Evolutionary conservation across 148 eudicot species (phyloP).

Genomic region (Fagopyrum homotropicum): DNA sequence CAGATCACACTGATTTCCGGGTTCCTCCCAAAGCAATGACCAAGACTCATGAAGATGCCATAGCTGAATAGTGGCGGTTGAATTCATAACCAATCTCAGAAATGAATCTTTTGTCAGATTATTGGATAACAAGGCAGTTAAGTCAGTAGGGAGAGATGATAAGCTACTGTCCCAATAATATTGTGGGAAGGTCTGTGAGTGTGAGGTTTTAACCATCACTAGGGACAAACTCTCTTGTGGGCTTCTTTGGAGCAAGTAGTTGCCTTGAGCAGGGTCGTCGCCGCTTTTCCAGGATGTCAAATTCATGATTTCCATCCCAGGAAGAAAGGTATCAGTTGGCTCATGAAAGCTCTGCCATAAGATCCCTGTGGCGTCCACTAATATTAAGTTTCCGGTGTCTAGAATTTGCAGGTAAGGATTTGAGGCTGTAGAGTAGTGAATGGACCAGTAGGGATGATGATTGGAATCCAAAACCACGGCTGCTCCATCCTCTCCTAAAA

Average conservation of each 20-base stretch:
- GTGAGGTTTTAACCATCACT: background rate
- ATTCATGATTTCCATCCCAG: background rate
- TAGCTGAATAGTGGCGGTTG: background rate
- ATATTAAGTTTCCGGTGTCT: background rate
- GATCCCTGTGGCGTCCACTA: background rate
- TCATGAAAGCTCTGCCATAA: background rate
- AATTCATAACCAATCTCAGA: background rate
- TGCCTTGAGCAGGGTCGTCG: background rate
- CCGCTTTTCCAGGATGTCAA: background rate
- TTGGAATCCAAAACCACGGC: background rate
- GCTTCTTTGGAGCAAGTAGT: background rate
- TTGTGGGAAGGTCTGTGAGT: background rate
- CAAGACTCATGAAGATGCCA: background rate
- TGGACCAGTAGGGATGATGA: background rate
- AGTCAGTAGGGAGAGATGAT: background rate
- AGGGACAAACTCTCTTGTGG: background rate
- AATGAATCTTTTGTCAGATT: background rate
- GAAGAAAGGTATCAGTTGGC: background rate
- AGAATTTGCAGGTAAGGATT: background rate
- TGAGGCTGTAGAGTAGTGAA: background rate
- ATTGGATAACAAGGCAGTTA: background rate
- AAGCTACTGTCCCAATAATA: background rate
- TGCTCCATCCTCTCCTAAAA: background rate
- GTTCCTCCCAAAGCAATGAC: background rate
- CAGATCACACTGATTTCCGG: background rate